phyloP scores from a whole-genome alignment of 2,329 filamentous ascomycete genomes.

The Fusarium robinianum region DNA sequence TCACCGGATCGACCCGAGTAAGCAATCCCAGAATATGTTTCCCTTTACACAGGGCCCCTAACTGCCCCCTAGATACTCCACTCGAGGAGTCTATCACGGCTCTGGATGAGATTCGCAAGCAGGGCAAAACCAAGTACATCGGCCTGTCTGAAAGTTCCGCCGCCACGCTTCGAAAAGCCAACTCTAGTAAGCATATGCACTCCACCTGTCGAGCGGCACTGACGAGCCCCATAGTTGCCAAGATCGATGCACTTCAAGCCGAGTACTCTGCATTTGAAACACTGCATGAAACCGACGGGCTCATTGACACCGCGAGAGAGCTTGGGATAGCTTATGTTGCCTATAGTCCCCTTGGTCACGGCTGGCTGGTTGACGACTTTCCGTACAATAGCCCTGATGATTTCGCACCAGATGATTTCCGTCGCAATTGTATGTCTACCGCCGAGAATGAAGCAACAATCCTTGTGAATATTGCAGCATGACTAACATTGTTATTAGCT shows the following conservation, averaged over 20 bases:
- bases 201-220: background rate
- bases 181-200: constrained; percentile 47
- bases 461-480: too few species aligned
- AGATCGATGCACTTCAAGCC: constrained; percentile 52
- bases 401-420: constrained; percentile 49
- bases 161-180: constrained; percentile 49
- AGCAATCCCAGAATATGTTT: too few species aligned
- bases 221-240: constrained; percentile 43
- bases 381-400: constrained; percentile 50
- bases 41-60: background rate
- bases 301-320: constrained; percentile 49
- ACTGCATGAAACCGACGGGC: constrained; percentile 44
- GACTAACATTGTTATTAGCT: constrained; percentile 10
- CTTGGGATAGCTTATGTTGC: constrained; percentile 50
- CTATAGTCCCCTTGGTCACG: constrained; percentile 52
- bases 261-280: constrained; percentile 53
- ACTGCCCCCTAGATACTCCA: constrained; percentile 43
- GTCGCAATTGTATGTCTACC: constrained; percentile 40
- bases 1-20: constrained; percentile 51
- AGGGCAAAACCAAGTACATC: constrained; percentile 54
- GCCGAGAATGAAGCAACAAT: too few species aligned
- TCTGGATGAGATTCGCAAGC: constrained; percentile 50
- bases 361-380: constrained; percentile 53
- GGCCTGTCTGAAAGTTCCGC: constrained; percentile 54
- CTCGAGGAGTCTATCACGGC: constrained; percentile 53